Evolutionary conservation across 2,329 filamentous ascomycete genomes (phyloP).

Genomic region (Phoma herbarum): DNA sequence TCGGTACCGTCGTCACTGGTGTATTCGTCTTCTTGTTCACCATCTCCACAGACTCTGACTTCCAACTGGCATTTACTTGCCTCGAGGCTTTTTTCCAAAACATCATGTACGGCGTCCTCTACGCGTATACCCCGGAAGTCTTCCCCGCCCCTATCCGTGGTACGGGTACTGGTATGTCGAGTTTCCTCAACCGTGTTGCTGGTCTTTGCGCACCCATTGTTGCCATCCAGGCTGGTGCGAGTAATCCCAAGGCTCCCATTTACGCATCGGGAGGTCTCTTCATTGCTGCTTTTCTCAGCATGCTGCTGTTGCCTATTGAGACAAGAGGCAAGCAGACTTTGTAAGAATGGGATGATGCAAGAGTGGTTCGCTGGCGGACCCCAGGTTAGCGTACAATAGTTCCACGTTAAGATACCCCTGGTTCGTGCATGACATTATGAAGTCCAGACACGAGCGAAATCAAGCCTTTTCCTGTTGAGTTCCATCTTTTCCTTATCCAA

Average conservation of each 20-base stretch:
- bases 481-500: not conserved
- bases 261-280: constrained; percentile 56
- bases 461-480: not conserved
- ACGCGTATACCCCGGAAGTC: constrained; percentile 79
- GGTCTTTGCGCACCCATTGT: constrained; percentile 75
- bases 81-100: constrained; percentile 73
- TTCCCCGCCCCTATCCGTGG: constrained; percentile 77
- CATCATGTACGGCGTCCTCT: constrained; percentile 72
- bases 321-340: constrained; percentile 54
- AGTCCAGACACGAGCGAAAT: not conserved
- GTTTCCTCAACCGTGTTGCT: constrained; percentile 73
- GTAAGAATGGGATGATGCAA: constrained; percentile 29
- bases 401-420: constrained; percentile 1
- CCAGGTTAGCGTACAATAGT: not conserved
- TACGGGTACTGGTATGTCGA: constrained; percentile 75
- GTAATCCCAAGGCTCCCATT: constrained; percentile 54
- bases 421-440: not conserved
- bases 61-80: constrained; percentile 72
- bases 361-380: not conserved
- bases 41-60: constrained; percentile 63
- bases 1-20: constrained; percentile 72
- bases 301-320: constrained; percentile 55
- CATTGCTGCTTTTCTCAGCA: constrained; percentile 54
- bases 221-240: constrained; percentile 57
- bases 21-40: constrained; percentile 73